Evolutionary conservation across 768 basidiomycete species (phyloP).

Genomic region (Crassisporium funariophilum): DNA sequence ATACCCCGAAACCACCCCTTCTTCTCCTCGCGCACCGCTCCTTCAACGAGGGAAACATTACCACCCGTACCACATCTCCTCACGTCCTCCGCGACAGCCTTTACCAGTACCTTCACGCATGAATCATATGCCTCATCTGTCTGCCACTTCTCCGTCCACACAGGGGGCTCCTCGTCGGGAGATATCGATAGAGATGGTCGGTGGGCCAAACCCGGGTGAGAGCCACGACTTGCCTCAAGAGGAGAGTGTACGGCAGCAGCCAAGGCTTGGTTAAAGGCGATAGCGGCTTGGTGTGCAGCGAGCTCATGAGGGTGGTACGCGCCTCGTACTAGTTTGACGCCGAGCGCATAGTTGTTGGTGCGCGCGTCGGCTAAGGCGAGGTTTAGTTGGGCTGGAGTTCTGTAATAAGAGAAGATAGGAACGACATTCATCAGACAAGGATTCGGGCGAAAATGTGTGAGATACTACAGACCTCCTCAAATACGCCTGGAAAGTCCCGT

Average conservation of each 20-base stretch:
- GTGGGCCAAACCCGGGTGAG: neutral
- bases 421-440: neutral
- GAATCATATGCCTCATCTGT: slow-evolving; percentile 77
- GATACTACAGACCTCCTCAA: slow-evolving; percentile 60
- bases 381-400: slow-evolving; percentile 69
- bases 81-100: slow-evolving; percentile 57
- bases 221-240: no score
- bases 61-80: slow-evolving; percentile 1
- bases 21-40: neutral
- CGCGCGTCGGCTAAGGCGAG: slow-evolving; percentile 68
- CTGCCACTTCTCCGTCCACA: slow-evolving; percentile 66
- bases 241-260: no score
- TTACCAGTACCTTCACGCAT: slow-evolving; percentile 59
- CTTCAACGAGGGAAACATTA: neutral
- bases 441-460: neutral
- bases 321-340: slow-evolving; percentile 91
- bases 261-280: slow-evolving; percentile 8
- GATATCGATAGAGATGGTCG: slow-evolving; percentile 51
- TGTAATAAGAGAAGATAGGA: slow-evolving; percentile 32
- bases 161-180: slow-evolving; percentile 60
- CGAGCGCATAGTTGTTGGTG: slow-evolving; percentile 68
- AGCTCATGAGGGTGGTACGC: slow-evolving; percentile 86
- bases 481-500: slow-evolving; percentile 90
- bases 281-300: slow-evolving; percentile 42
- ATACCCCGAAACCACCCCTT: slow-evolving; percentile 10